Evolutionary conservation across 139 green algal species (phyloP), one percentile per base, ranked within the genome.

Genomic region (Chlorella vulgaris): DNA sequence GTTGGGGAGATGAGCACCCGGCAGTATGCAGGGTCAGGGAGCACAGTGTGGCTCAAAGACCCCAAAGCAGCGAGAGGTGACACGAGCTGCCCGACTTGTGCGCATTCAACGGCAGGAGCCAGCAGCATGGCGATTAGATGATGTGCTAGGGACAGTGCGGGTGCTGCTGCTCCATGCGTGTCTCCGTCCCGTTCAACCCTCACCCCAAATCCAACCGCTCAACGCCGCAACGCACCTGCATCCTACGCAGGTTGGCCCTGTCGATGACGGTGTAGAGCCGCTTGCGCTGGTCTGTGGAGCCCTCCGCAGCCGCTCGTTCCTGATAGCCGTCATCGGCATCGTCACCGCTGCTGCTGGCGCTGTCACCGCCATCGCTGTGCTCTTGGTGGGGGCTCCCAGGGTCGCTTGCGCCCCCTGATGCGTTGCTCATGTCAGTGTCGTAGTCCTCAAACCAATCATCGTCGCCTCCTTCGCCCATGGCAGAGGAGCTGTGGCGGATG

Each of bases 391-490:
- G 50, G 7, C 31, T 38, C 38, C 42, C 39, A 2, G 28, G 24
- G 31, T 74, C 15, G 65, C 65, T 71, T 33, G 35, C 15, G 13
- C 47, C 33, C 33, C 5, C 55, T 5, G 65, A 71, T 7, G 47
- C 73, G 6, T 69, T 35, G 53, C 73, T 79, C 73, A 79, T 79
- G 8, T 76, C 66, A 3, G 36, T 65, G 43, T 84, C 79, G 58
- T 78, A 79, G 29, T 84, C 79, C 21, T 84, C 79, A 58, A 84
- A 84, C 79, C 79, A 84, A 28, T 55, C 47, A 24, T 84, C 79
- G 2, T 84, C 79, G 29, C 63, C 53, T 28, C 26, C 62, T 50
- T n/a, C n/a, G n/a, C n/a, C n/a, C 47, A 50, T 6, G 65, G 65
- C 33, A 35, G 65, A 35, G 70, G 31, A 47, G 65, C 65, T 5